Percentiles rank a stretch among this genome's conserved stretches.
Evolutionary conservation across 495 filamentous ascomycete species (phyloP).

Genomic region (Penicillium waksmanii): DNA sequence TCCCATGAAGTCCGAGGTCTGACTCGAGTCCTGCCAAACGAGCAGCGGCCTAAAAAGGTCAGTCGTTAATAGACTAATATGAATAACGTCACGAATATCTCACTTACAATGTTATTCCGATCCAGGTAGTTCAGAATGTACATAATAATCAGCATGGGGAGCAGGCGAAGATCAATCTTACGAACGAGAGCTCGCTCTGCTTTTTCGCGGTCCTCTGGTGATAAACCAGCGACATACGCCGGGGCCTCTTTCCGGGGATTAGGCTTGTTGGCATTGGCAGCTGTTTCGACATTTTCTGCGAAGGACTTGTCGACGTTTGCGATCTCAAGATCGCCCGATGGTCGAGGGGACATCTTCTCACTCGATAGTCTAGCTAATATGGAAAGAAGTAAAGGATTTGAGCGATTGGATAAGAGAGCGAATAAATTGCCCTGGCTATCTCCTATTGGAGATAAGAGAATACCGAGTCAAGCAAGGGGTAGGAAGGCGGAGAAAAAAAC

Average conservation of each 20-base stretch:
- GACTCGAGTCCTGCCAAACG: slow-evolving; percentile 55
- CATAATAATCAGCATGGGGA: slow-evolving; percentile 70
- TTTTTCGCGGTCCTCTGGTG: slow-evolving; percentile 50
- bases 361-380: background rate
- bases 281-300: slow-evolving; percentile 59
- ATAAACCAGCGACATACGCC: slow-evolving; percentile 52
- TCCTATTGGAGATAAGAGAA: slow-evolving; percentile 13
- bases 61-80: background rate
- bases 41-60: slow-evolving; percentile 41
- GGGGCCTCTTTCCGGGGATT: slow-evolving; percentile 48
- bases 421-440: background rate
- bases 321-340: slow-evolving; percentile 26
- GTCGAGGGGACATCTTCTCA: slow-evolving; percentile 30
- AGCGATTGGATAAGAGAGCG: background rate
- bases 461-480: slow-evolving; percentile 23
- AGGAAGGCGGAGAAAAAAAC: slow-evolving; percentile 8
- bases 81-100: background rate
- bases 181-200: slow-evolving; percentile 57
- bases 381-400: background rate
- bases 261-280: slow-evolving; percentile 37
- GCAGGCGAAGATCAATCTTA: slow-evolving; percentile 64
- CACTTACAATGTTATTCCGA: slow-evolving; percentile 59
- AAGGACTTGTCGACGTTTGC: slow-evolving; percentile 59
- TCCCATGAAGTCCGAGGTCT: slow-evolving; percentile 50
- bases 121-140: slow-evolving; percentile 86